phyloP scores from a whole-genome alignment of 2,329 filamentous ascomycete species.

The Eurotiales sp. region DNA sequence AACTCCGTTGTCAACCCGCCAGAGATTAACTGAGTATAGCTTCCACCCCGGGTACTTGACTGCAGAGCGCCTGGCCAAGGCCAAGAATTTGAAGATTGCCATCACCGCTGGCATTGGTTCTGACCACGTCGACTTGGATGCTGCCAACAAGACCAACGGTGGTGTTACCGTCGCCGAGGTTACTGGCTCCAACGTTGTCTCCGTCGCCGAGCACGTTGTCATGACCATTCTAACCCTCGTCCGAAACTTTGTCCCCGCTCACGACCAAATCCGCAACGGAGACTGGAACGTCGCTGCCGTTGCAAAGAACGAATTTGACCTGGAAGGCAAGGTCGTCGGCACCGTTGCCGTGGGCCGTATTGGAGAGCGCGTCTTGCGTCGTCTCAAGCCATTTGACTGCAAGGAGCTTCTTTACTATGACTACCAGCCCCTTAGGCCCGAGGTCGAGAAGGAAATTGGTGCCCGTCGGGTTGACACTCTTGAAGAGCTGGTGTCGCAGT shows the following conservation, averaged over 20 bases:
- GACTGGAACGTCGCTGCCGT: slow-evolving; percentile 95
- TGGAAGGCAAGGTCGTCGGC: slow-evolving; percentile 95
- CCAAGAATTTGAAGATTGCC: slow-evolving; percentile 98
- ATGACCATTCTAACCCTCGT: slow-evolving; percentile 97
- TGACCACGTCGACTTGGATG: slow-evolving; percentile 95
- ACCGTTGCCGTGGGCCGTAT: slow-evolving; percentile 97
- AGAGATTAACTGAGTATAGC: too few species aligned
- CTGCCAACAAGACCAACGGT: slow-evolving; percentile 97
- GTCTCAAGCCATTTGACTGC: slow-evolving; percentile 97
- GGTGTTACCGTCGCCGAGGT: slow-evolving; percentile 97
- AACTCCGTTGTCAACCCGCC: too few species aligned
- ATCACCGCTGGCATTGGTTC: slow-evolving; percentile 97
- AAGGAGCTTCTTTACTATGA: slow-evolving; percentile 99
- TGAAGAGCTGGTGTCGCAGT: slow-evolving; percentile 91
- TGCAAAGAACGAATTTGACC: slow-evolving; percentile 97
- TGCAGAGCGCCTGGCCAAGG: slow-evolving; percentile 90
- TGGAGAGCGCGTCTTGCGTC: slow-evolving; percentile 92
- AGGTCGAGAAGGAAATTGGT: slow-evolving; percentile 93
- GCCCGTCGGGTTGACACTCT: slow-evolving; percentile 82
- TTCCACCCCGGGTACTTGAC: slow-evolving; percentile 99
- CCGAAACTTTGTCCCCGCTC: slow-evolving; percentile 97
- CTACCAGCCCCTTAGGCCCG: slow-evolving; percentile 87
- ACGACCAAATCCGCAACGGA: slow-evolving; percentile 84
- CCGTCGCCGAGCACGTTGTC: slow-evolving; percentile 96
- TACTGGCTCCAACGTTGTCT: slow-evolving; percentile 96